Conservation (phyloP, 352 stramenopile species). For the Globisporangium cystogenes region DNA sequence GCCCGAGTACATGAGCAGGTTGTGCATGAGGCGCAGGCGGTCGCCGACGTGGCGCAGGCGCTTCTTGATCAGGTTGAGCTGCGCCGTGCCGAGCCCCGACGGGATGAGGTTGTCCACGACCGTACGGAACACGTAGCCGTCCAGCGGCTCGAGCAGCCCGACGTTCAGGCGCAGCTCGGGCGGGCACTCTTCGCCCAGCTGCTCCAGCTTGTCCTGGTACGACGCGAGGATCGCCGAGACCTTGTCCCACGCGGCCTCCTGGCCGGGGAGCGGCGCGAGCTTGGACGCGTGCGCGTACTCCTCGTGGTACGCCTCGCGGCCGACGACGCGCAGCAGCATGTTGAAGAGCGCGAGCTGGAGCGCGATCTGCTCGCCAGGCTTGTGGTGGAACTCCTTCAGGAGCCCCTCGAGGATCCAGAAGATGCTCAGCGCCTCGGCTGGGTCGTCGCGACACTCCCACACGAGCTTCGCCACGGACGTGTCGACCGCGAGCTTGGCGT, state of each 20-base stretch:
- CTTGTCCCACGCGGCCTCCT: conserved; percentile 74
- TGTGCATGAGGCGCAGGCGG: conserved; percentile 84
- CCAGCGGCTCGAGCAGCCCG: conserved; percentile 62
- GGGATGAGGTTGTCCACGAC: conserved; percentile 87
- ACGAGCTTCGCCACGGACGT: conserved; percentile 73
- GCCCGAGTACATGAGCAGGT: conserved; percentile 86
- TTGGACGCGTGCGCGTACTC: conserved; percentile 62
- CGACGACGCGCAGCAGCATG: conserved; percentile 82
- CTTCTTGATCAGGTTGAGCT: conserved; percentile 88
- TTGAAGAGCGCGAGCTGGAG: conserved; percentile 82
- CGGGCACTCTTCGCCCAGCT: conserved; percentile 52
- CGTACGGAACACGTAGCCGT: conserved; percentile 84
- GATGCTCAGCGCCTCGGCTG: conserved; percentile 67
- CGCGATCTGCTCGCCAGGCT: conserved; percentile 77
- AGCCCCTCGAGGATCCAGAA: conserved; percentile 75
- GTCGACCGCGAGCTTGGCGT: conserved; percentile 71
- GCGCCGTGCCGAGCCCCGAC: conserved; percentile 65
- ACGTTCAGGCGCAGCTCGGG: conserved; percentile 68
- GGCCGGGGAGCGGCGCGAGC: conserved; percentile 55
- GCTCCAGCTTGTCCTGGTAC: conserved; percentile 74
- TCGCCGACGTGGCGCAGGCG: conserved; percentile 82
- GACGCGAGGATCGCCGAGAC: conserved; percentile 51
- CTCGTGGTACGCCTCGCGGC: conserved; percentile 66
- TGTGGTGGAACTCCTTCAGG: conserved; percentile 84
- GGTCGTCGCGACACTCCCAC: conserved; percentile 83